Conservation (phyloP, 345 rosid species). For the Lagerstroemia speciosa region DNA sequence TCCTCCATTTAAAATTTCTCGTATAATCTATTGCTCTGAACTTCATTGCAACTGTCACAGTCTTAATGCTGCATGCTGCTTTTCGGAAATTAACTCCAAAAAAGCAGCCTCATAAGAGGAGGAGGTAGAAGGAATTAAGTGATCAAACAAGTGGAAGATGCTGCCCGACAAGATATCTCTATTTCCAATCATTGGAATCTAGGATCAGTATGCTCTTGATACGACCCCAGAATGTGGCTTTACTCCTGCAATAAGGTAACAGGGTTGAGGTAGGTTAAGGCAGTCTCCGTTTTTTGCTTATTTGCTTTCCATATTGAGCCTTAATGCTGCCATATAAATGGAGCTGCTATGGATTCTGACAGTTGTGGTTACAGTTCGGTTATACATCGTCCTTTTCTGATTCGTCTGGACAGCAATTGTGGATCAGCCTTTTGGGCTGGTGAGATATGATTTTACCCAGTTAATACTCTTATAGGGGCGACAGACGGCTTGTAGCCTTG, state of each 20-base stretch:
- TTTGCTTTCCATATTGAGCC: background rate
- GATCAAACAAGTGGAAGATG: background rate
- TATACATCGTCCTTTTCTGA: background rate
- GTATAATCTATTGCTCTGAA: conserved; percentile 1
- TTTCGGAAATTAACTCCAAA: conserved; percentile 62
- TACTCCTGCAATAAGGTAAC: background rate
- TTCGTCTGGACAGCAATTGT: background rate
- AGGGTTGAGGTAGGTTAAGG: background rate
- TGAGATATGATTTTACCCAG: too few relatives aligned
- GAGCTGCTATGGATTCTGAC: background rate
- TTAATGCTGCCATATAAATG: background rate
- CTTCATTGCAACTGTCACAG: conserved; percentile 20
- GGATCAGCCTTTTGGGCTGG: too few relatives aligned
- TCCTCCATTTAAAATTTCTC: background rate
- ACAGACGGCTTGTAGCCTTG: too few relatives aligned
- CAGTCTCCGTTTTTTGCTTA: background rate
- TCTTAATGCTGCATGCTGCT: conserved; percentile 68
- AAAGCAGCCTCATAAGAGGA: conserved; percentile 34
- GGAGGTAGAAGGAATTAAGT: conserved; percentile 4
- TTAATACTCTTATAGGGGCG: too few relatives aligned
- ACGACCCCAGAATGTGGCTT: background rate
- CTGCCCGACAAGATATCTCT: background rate
- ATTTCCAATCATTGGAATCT: background rate
- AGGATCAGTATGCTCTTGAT: background rate
- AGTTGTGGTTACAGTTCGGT: background rate